Conservation (phyloP, 371 early-diverging fungal genomes). For the Mucor racemosus region DNA sequence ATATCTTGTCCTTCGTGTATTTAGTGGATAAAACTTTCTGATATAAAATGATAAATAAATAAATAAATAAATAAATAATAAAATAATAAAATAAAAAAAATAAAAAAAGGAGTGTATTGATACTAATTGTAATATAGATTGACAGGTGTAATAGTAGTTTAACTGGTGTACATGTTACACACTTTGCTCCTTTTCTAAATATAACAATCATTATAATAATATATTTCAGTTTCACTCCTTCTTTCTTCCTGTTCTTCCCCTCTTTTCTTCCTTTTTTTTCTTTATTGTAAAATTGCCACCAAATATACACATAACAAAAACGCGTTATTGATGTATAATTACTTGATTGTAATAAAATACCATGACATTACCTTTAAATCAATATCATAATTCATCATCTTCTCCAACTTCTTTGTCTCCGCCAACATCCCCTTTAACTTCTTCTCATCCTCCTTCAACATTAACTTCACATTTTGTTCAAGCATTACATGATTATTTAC, state of each 20-base stretch:
- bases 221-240: constrained; percentile 7
- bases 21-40: constrained; percentile 7
- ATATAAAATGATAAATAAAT: not conserved
- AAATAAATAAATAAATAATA: not conserved
- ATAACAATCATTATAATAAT: constrained; percentile 3
- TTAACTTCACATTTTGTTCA: constrained; percentile 53
- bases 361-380: constrained; percentile 11
- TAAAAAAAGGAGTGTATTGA: not conserved
- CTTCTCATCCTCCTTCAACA: constrained; percentile 15
- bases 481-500: constrained; percentile 54
- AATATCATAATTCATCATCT: constrained; percentile 2
- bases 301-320: not conserved
- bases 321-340: constrained; percentile 2
- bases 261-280: not conserved
- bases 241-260: not conserved
- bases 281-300: constrained; percentile 2
- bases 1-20: constrained; percentile 62
- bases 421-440: constrained; percentile 7
- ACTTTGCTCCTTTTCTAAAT: constrained; percentile 14
- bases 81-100: too few relatives aligned
- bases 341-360: not conserved
- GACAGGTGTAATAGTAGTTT: constrained; percentile 9
- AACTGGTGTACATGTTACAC: not conserved
- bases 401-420: constrained; percentile 27
- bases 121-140: not conserved